Conservation (phyloP, 148 eudicot species). For the Selenicereus undatus region DNA sequence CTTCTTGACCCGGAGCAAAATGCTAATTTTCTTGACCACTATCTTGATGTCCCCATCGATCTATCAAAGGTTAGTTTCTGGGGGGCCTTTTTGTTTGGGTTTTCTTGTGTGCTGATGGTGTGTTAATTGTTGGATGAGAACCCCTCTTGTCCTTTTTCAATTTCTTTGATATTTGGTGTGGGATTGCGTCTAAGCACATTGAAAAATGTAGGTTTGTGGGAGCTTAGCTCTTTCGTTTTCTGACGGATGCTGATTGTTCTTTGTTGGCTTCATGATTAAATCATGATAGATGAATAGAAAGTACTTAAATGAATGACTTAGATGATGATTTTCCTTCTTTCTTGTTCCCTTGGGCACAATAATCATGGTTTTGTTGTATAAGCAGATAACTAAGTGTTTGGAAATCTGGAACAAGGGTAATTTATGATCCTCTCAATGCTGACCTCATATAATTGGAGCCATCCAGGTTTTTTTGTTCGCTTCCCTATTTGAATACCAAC, state of each 20-base stretch:
- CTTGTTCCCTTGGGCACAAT: not conserved
- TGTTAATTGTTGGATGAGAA: not conserved
- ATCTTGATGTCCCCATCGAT: slow-evolving; percentile 97
- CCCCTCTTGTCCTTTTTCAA: not conserved
- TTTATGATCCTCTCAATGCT: not conserved
- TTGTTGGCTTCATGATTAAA: not conserved
- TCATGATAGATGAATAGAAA: not conserved
- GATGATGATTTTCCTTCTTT: not conserved
- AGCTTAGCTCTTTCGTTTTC: not conserved
- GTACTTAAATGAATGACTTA: not conserved
- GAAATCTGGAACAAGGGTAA: not conserved
- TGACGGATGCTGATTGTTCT: not conserved
- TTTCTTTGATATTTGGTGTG: not conserved
- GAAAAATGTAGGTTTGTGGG: not conserved
- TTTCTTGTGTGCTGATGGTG: no score
- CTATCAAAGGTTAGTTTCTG: slow-evolving; percentile 70
- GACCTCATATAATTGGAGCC: not conserved
- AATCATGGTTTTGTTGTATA: not conserved
- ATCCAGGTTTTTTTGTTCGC: not conserved
- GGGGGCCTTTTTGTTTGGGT: not conserved
- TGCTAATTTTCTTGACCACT: slow-evolving; percentile 96
- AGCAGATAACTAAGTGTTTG: not conserved
- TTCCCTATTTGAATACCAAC: no score
- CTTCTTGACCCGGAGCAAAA: slow-evolving; percentile 99
- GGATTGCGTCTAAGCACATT: not conserved